Evolutionary conservation across 1,284 basidiomycete species (phyloP).

Genomic region (Ceratobasidium sp.): DNA sequence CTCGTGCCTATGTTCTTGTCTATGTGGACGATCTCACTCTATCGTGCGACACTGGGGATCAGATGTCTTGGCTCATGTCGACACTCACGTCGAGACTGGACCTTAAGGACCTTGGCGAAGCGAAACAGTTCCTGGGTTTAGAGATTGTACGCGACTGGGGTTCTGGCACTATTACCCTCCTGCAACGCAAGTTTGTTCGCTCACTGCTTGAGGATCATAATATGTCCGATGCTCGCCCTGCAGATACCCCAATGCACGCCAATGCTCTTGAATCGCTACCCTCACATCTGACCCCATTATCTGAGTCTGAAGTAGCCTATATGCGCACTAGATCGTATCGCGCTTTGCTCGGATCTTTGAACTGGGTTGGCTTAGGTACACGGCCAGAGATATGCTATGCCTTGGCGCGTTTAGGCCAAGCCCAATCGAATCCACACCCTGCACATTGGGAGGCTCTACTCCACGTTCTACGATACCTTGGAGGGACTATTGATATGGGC

Average conservation of each 20-base stretch:
- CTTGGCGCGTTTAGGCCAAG: background rate
- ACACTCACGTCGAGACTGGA: background rate
- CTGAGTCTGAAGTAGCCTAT: background rate
- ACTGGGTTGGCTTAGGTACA: constrained; percentile 12
- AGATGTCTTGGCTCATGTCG: background rate
- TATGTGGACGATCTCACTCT: constrained; percentile 56
- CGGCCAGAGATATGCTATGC: constrained; percentile 15
- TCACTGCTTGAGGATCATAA: constrained; percentile 52
- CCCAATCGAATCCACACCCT: constrained; percentile 13
- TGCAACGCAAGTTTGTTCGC: constrained; percentile 53
- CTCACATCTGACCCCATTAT: background rate
- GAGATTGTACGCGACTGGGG: constrained; percentile 52
- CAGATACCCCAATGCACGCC: constrained; percentile 49
- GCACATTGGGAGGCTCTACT: constrained; percentile 11
- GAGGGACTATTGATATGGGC: constrained; percentile 21
- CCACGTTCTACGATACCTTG: constrained; percentile 30
- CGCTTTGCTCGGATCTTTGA: background rate
- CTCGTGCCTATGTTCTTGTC: constrained; percentile 49
- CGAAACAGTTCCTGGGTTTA: constrained; percentile 55
- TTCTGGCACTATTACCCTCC: constrained; percentile 52
- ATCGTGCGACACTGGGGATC: constrained; percentile 48
- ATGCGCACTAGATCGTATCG: constrained; percentile 11
- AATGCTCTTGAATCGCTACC: background rate
- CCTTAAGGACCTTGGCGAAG: constrained; percentile 50
- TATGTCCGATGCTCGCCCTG: constrained; percentile 49